phyloP scores from a whole-genome alignment of 2,329 filamentous ascomycete genomes.

The Graphilbum ipis-grandicollis region DNA sequence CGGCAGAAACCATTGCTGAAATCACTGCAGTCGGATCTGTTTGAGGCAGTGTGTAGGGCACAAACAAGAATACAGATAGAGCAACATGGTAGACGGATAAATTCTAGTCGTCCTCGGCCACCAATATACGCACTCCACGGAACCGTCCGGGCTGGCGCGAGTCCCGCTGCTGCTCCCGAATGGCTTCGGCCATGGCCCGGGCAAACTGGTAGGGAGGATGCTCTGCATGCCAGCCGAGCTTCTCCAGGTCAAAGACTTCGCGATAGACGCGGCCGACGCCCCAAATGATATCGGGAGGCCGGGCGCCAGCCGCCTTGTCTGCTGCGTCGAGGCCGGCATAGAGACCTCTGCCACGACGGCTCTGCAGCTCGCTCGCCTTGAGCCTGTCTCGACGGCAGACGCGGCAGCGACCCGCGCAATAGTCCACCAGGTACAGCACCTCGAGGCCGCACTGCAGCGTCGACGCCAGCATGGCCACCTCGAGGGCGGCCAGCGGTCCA shows the following conservation, averaged over 20 bases:
- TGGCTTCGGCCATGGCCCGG: conserved; percentile 12
- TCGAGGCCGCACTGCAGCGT: conserved; percentile 14
- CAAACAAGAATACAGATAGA: too few relatives aligned
- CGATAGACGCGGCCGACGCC: conserved; percentile 15
- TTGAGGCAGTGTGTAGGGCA: too few relatives aligned
- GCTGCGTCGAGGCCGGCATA: conserved; percentile 10
- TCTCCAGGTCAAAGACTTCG: conserved; percentile 16
- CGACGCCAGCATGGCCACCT: conserved; percentile 14
- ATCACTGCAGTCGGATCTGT: too few relatives aligned
- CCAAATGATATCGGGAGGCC: conserved; percentile 13
- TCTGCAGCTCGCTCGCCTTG: too few relatives aligned
- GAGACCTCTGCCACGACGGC: too few relatives aligned
- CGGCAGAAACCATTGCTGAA: too few relatives aligned
- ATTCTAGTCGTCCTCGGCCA: conserved; percentile 1
- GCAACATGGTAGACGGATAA: too few relatives aligned
- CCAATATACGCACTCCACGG: conserved; percentile 3
- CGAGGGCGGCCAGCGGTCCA: conserved; percentile 10
- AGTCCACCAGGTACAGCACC: conserved; percentile 16
- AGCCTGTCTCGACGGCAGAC: background rate
- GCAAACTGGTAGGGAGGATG: conserved; percentile 16
- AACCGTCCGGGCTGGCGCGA: background rate
- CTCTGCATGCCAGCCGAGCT: conserved; percentile 14
- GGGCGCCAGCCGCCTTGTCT: background rate
- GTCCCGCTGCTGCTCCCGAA: conserved; percentile 14
- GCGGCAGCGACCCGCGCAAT: conserved; percentile 7